A percentile compares a stretch with the other conserved stretches of the same genome.
Evolutionary conservation across 176 grass and related monocot species (phyloP).

Genomic region (Triticum monococcum): DNA sequence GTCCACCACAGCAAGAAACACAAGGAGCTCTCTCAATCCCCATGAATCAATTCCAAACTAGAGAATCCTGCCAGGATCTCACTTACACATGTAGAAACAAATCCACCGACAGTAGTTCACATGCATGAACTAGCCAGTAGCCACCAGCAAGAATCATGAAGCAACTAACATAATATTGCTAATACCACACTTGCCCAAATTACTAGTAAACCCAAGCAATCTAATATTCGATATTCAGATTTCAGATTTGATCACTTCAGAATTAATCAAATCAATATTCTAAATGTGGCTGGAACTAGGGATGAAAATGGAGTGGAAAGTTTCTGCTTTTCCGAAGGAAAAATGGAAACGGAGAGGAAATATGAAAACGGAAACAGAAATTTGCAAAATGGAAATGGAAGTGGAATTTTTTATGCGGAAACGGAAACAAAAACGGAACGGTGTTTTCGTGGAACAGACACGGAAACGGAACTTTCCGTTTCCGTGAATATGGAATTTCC

Average conservation of each 20-base stretch:
- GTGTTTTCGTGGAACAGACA: too few relatives aligned
- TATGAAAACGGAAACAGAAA: too few relatives aligned
- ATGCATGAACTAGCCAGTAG: not conserved
- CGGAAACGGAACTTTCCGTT: too few relatives aligned
- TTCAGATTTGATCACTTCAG: not conserved
- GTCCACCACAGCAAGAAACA: not conserved
- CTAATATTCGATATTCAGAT: not conserved
- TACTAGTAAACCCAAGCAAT: not conserved
- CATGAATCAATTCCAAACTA: slow-evolving; percentile 47
- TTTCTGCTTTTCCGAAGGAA: too few relatives aligned
- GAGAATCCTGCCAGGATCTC: slow-evolving; percentile 37
- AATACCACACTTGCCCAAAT: not conserved
- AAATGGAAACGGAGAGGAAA: too few relatives aligned
- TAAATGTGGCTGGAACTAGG: not conserved
- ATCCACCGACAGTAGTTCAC: slow-evolving; percentile 14
- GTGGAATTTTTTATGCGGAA: too few relatives aligned
- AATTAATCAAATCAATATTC: not conserved
- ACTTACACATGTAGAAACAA: slow-evolving; percentile 38
- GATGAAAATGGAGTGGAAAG: too few relatives aligned
- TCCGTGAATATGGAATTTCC: too few relatives aligned
- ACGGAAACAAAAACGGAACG: too few relatives aligned
- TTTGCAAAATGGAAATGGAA: too few relatives aligned
- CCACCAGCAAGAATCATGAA: not conserved
- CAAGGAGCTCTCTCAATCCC: slow-evolving; percentile 23
- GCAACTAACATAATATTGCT: not conserved